phyloP scores from a whole-genome alignment of 2,329 filamentous ascomycete species.

The Colletotrichum sp. region DNA sequence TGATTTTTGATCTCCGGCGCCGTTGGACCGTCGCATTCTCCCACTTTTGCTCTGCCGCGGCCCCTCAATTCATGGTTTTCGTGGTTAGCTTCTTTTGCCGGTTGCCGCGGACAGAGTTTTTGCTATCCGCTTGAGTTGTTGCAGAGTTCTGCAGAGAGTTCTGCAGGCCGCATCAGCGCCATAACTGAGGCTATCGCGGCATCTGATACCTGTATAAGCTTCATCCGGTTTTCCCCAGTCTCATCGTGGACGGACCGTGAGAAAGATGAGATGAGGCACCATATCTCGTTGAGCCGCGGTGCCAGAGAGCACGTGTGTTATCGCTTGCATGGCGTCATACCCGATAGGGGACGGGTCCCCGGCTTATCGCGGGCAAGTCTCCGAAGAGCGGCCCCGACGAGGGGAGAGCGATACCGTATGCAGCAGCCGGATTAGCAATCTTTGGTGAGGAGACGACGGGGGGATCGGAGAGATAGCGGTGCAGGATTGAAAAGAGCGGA shows the following conservation, averaged over 20 bases:
- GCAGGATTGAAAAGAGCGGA: background rate
- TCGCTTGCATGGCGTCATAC: background rate
- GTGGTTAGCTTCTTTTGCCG: background rate
- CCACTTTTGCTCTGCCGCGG: background rate
- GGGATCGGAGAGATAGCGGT: background rate
- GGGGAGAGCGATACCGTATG: background rate
- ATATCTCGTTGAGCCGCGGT: background rate
- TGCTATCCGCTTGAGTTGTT: background rate
- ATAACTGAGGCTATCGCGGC: background rate
- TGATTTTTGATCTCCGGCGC: background rate
- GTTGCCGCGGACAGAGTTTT: background rate
- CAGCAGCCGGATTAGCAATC: slow-evolving; percentile 6
- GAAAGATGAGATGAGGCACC: background rate
- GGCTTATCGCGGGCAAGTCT: slow-evolving; percentile 15
- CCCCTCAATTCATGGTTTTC: background rate
- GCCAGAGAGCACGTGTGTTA: background rate
- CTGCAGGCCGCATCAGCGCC: background rate
- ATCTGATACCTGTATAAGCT: background rate
- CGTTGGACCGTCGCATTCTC: background rate
- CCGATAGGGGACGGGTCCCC: background rate
- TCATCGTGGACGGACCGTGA: background rate
- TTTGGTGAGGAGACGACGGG: background rate
- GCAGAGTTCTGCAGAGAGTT: background rate
- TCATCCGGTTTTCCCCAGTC: background rate
- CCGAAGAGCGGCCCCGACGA: slow-evolving; percentile 1